These are phyloP conservation scores for Xenoacremonium recifei DNA, from an alignment of 2,329 filamentous ascomycete genomes.

Conservation along the genomic window DNA sequence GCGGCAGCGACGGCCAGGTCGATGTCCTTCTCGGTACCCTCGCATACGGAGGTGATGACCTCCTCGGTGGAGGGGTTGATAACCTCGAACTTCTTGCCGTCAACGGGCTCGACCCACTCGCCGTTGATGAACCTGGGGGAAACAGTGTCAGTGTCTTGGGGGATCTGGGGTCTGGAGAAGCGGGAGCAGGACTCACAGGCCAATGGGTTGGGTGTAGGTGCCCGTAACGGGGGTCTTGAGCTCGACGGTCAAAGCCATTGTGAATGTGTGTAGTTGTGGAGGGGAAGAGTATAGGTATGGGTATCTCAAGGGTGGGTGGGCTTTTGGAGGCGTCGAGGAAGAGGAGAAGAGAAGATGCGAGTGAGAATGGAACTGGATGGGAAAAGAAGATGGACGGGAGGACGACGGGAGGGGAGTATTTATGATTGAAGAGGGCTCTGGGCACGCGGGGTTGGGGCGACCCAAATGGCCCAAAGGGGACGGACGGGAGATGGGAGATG, in stretches of 20 bases:
- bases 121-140: conserved; percentile 80
- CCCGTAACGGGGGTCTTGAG: conserved; percentile 68
- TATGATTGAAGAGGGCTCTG: conserved; percentile 17
- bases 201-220: conserved; percentile 57
- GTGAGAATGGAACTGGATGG: conserved; percentile 25
- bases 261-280: conserved; percentile 14
- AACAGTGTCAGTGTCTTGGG: conserved; percentile 18
- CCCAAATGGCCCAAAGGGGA: conserved; percentile 2
- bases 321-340: conserved; percentile 10
- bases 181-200: conserved; percentile 49
- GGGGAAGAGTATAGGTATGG: conserved; percentile 20
- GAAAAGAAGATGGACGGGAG: conserved; percentile 10
- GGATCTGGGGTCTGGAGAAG: neutral
- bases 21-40: conserved; percentile 85
- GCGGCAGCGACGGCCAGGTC: conserved; percentile 80
- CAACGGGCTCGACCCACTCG: conserved; percentile 75
- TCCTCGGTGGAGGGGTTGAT: conserved; percentile 86
- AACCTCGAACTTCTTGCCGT: conserved; percentile 89
- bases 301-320: conserved; percentile 10
- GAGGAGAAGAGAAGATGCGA: conserved; percentile 14
- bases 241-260: conserved; percentile 48
- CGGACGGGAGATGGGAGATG: conserved; percentile 9
- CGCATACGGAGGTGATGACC: conserved; percentile 77
- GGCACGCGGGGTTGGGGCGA: conserved; percentile 20
- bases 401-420: conserved; percentile 24